Conservation (phyloP, 1,284 basidiomycete genomes). For the Anthracocystis walkeri region DNA sequence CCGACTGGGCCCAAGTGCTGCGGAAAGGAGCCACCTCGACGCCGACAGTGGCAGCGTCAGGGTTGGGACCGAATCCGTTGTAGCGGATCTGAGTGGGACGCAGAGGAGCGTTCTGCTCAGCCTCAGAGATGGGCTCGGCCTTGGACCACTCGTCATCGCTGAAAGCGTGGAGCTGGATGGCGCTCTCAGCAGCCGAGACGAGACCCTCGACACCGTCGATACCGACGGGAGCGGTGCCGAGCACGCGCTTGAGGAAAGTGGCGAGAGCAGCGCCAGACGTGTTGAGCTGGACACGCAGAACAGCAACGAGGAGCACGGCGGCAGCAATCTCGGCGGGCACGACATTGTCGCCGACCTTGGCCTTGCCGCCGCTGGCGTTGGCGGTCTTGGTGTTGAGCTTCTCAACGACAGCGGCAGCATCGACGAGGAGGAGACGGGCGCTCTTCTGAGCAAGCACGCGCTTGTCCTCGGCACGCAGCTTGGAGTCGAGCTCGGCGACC, state of each 20-base stretch:
- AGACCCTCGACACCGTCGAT: constrained; percentile 59
- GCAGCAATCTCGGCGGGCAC: constrained; percentile 58
- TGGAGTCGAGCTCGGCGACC: constrained; percentile 60
- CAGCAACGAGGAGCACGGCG: constrained; percentile 57
- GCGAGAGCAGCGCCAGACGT: constrained; percentile 45
- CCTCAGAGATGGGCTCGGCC: constrained; percentile 58
- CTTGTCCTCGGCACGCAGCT: constrained; percentile 65
- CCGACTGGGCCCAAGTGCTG: constrained; percentile 65
- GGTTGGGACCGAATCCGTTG: constrained; percentile 61
- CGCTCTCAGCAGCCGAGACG: constrained; percentile 52
- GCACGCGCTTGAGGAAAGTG: constrained; percentile 49
- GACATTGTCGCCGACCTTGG: constrained; percentile 53
- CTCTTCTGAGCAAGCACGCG: constrained; percentile 59
- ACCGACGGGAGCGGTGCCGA: constrained; percentile 63
- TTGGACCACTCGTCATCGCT: constrained; percentile 55
- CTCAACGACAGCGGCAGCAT: constrained; percentile 58
- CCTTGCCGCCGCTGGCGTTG: constrained; percentile 57
- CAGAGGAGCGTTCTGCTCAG: constrained; percentile 51
- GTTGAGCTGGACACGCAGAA: constrained; percentile 58
- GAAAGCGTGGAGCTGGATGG: constrained; percentile 53
- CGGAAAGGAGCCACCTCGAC: constrained; percentile 51
- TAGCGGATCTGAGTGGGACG: constrained; percentile 62
- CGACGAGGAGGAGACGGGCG: constrained; percentile 59
- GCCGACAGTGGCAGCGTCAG: constrained; percentile 52
- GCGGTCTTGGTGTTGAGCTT: constrained; percentile 57